Conservation (phyloP, 2,329 filamentous ascomycete genomes). For the Talaromyces rugulosus region DNA sequence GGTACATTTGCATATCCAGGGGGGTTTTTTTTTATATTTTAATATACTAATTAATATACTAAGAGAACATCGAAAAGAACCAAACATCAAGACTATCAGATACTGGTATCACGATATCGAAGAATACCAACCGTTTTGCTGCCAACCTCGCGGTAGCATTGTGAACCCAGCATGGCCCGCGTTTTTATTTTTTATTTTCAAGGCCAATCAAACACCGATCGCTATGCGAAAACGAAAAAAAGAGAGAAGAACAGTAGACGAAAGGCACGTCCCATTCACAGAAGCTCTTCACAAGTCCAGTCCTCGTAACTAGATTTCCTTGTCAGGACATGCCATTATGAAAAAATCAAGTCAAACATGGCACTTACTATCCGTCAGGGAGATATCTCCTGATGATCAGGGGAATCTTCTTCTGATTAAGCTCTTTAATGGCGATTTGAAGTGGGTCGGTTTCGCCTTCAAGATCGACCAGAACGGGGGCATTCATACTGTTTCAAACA, state of each 20-base stretch:
- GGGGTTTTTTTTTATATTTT: not conserved
- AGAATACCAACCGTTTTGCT: not conserved
- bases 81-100: not conserved
- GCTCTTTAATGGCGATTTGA: conserved; percentile 95
- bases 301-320: conserved; percentile 76
- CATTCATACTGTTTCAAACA: conserved; percentile 74
- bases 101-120: not conserved
- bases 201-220: conserved; percentile 34
- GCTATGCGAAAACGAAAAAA: conserved; percentile 31
- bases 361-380: conserved; percentile 86
- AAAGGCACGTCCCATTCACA: conserved; percentile 41
- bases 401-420: conserved; percentile 97
- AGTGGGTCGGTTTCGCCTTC: conserved; percentile 97
- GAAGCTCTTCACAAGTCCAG: conserved; percentile 95
- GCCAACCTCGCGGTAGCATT: not conserved
- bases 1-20: not conserved
- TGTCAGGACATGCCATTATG: conserved; percentile 8
- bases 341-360: not conserved
- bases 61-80: not conserved
- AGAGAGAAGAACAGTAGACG: conserved; percentile 14
- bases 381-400: conserved; percentile 92
- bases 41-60: not conserved
- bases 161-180: not conserved
- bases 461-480: conserved; percentile 90
- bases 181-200: conserved; percentile 1